These are phyloP conservation scores for Aspergillus japonicus DNA, from an alignment of 2,329 filamentous ascomycete genomes.

Conservation along the genomic window DNA sequence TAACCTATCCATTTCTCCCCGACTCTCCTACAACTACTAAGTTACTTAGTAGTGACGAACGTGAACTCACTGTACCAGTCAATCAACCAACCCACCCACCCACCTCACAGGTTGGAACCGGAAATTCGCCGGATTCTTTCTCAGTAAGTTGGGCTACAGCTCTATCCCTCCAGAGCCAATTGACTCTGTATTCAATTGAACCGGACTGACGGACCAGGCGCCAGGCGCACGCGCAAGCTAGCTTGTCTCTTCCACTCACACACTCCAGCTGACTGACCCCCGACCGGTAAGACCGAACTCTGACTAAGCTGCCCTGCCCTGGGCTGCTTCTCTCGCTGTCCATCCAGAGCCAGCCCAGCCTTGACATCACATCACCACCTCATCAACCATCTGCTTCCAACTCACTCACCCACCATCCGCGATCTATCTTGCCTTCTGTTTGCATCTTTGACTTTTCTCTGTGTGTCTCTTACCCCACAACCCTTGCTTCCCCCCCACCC, in stretches of 20 bases:
- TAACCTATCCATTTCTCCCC: conserved; percentile 2
- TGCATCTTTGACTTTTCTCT: conserved; percentile 17
- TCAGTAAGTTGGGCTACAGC: not conserved
- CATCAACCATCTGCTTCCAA: conserved; percentile 23
- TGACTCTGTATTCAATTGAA: not conserved
- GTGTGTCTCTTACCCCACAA: conserved; percentile 6
- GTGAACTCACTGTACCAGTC: not conserved
- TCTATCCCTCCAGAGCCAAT: not conserved
- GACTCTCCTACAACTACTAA: not conserved
- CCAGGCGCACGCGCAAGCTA: not conserved
- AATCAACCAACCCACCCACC: not conserved
- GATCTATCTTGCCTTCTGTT: conserved; percentile 26
- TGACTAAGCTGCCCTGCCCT: conserved; percentile 35
- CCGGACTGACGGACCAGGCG: not conserved
- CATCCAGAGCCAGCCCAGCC: conserved; percentile 28
- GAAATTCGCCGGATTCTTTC: not conserved
- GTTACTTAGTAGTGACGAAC: too few species aligned
- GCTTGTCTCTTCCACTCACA: not conserved
- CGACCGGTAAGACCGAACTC: not conserved
- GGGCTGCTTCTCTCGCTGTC: conserved; percentile 33
- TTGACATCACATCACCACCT: conserved; percentile 42
- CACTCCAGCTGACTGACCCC: not conserved
- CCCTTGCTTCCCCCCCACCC: conserved; percentile 15
- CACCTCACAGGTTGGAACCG: not conserved
- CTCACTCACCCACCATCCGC: conserved; percentile 9